Conservation (phyloP, 202 grass and related monocot species). For the Hordeum pubiflorum region DNA sequence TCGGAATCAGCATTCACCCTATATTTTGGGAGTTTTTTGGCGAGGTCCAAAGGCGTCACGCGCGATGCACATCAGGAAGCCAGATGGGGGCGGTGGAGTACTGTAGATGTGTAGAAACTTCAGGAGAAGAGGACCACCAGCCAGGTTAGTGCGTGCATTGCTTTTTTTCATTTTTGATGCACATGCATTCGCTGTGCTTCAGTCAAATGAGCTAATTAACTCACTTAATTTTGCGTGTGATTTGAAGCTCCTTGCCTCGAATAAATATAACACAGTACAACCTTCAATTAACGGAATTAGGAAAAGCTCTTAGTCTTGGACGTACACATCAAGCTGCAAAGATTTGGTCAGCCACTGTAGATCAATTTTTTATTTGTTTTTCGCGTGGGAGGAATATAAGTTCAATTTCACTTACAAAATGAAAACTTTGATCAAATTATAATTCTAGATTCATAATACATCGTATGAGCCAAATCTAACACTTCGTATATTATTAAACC, state of each 20-base stretch:
- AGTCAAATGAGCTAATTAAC: neutral
- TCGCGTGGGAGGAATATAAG: no score
- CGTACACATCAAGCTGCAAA: neutral
- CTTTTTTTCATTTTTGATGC: neutral
- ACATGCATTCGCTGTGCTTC: neutral
- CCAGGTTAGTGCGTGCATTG: neutral
- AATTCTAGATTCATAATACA: neutral
- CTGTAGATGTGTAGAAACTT: neutral
- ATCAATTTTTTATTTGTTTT: no score
- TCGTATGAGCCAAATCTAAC: no score
- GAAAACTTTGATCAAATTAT: neutral
- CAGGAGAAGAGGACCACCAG: neutral
- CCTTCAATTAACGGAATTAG: neutral
- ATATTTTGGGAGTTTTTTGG: no score
- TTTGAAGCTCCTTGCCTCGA: neutral
- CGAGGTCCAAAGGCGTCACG: no score
- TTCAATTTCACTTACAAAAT: no score
- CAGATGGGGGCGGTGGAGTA: no score
- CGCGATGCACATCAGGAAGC: no score
- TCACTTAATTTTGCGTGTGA: neutral
- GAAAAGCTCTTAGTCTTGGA: neutral
- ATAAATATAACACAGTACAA: neutral
- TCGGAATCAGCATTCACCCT: no score
- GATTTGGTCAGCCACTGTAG: neutral
- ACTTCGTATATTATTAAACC: neutral